phyloP scores from a whole-genome alignment of 371 early-diverging fungal species.

The Mucor irregularis region DNA sequence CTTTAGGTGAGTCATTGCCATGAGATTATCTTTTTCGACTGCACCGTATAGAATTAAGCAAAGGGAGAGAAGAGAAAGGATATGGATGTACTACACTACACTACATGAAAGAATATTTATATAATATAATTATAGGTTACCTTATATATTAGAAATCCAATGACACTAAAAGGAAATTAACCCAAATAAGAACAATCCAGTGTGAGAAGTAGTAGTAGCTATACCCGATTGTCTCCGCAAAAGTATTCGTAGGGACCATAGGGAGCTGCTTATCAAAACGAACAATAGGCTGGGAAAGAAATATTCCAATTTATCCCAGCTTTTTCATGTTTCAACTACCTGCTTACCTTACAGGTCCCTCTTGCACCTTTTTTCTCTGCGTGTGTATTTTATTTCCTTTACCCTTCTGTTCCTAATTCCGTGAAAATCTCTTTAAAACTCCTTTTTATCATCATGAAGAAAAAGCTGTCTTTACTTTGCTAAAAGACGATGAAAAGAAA shows the following conservation, averaged over 20 bases:
- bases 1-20: no score
- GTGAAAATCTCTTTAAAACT: not conserved
- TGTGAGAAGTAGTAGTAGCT: not conserved
- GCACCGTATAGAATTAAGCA: no score
- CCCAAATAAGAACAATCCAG: not conserved
- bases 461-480: not conserved
- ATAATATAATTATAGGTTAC: no score
- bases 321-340: conserved; percentile 1
- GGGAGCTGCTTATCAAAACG: conserved; percentile 10
- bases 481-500: no score
- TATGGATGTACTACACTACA: no score
- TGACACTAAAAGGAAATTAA: no score
- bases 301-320: not conserved
- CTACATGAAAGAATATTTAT: no score
- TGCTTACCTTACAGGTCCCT: conserved; percentile 2
- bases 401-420: conserved; percentile 1
- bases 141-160: no score
- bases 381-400: not conserved
- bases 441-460: not conserved
- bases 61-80: no score
- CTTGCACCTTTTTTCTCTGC: conserved; percentile 6
- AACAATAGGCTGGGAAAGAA: conserved; percentile 13
- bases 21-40: no score
- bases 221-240: not conserved
- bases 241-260: conserved; percentile 9